Base-by-base conservation (phyloP, 495 filamentous ascomycete species). In the Cladorrhinum samala region DNA sequence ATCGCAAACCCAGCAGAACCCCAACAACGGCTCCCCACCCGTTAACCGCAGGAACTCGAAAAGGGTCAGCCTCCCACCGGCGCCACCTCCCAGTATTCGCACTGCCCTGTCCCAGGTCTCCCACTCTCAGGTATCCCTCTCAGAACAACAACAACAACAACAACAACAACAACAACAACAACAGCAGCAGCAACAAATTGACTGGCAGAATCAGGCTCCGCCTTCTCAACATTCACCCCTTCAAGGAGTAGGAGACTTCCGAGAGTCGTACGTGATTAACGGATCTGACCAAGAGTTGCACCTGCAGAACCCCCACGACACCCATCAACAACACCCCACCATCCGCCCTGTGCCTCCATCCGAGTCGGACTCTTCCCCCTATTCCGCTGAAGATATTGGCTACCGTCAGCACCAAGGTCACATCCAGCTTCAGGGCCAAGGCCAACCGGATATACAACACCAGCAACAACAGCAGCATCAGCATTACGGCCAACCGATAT, bases 41-140 rank as follows among this genome's bases (percentile, higher is more conserved):
- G 43, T 76, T 11, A 66, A 57, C 46, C 76, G 77, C 52, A 65
- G 74, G 53, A 70, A 72, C 13, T 80, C 78, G 13, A 77, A 76
- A 59, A 65, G 76, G 45, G 62, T 72, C 45, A 76, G 75, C 59
- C 66, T 69, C 39, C 61, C 66, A 19, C 69, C 67, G 44, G 65
- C 64, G 39, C 67, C 68, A 21, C 66, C 66, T 61, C 67, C 58
- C 63, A 66, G 55, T 60, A 70, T 67, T 61, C 72, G 63, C 55
- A 72, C 61, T 58, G 72, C 71, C 50, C 56, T 66, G 43, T 68
- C 73, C 21, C 72, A 71, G 55, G 58, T 67, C 42, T 69, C 67
- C 18, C 63, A 33, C 27, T 33, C 27, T 5, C 27, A 67, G 33
- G 68, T 66, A 17, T 60, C 63, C 19, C 55, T 50, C 50, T 33